Base-by-base conservation (phyloP, 2,329 filamentous ascomycete species). In the Atkinsonella texensis region DNA sequence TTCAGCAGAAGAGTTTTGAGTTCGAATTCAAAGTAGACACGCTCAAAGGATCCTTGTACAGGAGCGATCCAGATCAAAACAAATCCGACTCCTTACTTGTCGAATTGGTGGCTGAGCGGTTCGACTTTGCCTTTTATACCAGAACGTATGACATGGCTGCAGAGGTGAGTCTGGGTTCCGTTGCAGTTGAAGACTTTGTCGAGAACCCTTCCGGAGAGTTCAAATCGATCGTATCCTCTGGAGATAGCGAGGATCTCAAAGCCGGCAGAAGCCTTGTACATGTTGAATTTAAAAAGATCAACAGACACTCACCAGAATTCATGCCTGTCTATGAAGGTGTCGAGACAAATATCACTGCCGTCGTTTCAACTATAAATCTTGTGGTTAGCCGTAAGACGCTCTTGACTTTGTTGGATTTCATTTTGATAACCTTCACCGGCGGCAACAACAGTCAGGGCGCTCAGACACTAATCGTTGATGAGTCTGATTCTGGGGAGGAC, bases 1-100 rank as follows among this genome's bases (percentile, higher is more conserved):
- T 93, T 46, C 87, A 94, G 60, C 90, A 96, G 60, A 85, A 87
- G 44, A 91, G 85, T 56, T 97, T 99, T 59, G 89, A 98, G 65
- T 88, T 98, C 71, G 94, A 90, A 58, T 98, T 99, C 67, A 89
- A 88, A 9, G 93, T 98, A 38, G 93, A 95, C 61, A 89, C 86
- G 54, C 77, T 99, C 45, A 90, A 94, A 67, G 93, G 93, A 2
- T 97, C 93, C 1, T 74, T 99, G 1, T 98, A 88, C 67, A 82
- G 84, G 56, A 89, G 90, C 52, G 89, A 96, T 60, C 81, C 87
- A 0, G 84, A 91, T 58, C 82, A 83, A 46, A 78, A 78, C 54
- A 83, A 83, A 55, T 78, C 83, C 0, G 94, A 98, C 60, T 75
- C 86, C 50, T 73, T 98, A 2, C 74, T 99, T 9, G 91, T 95